Percentiles rank a stretch among this genome's conserved stretches.
Evolutionary conservation across 192 early-diverging fungal genomes (phyloP).

Genomic region (Backusella mclennaniae): DNA sequence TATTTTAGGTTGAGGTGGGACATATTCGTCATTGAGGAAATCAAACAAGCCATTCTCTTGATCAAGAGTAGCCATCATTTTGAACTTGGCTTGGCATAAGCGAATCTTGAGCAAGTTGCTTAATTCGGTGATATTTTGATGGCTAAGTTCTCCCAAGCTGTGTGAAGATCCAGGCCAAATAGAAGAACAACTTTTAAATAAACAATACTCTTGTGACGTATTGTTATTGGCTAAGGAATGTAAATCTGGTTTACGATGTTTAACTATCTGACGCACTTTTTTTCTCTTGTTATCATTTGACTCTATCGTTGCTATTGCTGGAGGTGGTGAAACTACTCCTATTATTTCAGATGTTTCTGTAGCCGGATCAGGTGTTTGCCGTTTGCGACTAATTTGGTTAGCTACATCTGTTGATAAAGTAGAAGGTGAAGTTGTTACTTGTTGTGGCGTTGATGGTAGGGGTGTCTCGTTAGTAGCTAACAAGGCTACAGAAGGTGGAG

Average conservation of each 20-base stretch:
- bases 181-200: constrained; percentile 5
- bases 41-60: neutral
- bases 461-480: neutral
- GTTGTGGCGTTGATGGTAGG: neutral
- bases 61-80: constrained; percentile 13
- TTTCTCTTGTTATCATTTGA: neutral
- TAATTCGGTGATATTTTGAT: constrained; percentile 3
- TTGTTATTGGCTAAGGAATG: constrained; percentile 4
- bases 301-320: neutral
- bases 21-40: neutral
- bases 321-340: neutral
- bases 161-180: constrained; percentile 8
- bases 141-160: constrained; percentile 6
- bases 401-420: neutral
- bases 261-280: neutral
- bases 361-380: neutral
- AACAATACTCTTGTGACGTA: constrained; percentile 4
- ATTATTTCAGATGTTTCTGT: neutral
- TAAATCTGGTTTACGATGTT: neutral
- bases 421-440: neutral
- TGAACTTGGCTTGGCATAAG: constrained; percentile 15
- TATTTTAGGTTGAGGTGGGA: neutral
- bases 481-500: neutral
- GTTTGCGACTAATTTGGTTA: neutral
- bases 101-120: constrained; percentile 12